Base-by-base conservation (phyloP, 2,329 filamentous ascomycete genomes). In the Nannizziopsis arthrosporioides region DNA sequence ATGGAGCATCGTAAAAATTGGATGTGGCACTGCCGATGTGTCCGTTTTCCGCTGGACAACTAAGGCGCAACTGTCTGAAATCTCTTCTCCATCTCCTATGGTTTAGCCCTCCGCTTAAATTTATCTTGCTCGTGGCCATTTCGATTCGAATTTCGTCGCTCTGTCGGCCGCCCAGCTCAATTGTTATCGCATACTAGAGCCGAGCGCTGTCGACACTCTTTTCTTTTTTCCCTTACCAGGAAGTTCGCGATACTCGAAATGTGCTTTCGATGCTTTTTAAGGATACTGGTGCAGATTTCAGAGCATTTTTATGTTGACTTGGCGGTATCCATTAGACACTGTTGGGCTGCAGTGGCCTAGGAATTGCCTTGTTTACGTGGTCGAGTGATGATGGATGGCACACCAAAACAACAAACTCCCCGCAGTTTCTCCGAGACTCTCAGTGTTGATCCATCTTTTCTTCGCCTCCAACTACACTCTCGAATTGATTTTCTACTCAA, bases 121-220 rank as follows among this genome's bases (percentile, higher is more conserved):
- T 48, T 42, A 45, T 48, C 35, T 32, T 35, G 15, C 45, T 44
- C 43, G 38, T 42, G 43, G 30, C 46, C 43, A 50, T 51, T 49
- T 49, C 39, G 40, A 44, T 42, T 49, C 37, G 47, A 41, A 46
- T 30, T 48, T 18, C 41, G 19, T 44, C 44, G 31, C 50, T 50
- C 45, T 27, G 34, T 19, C 57, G 54, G 54, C 55, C 56, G 52
- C 55, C 54, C 51, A 47, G 47, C 57, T 55, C 38, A 51, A 55
- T 48, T 45, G 49, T 48, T 49, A 49, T 22, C 27, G 37, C 15
- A 34, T 11, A 4, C 44, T 49, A 47, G 34, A 15, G 19, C 46
- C 46, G 42, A 44, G 41, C 10, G 45, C 36, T 39, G 35, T 35
- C 34, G 38, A 27, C 30, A 41, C 15, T 31, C 30, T 19, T 37